Base-by-base conservation (phyloP, 495 filamentous ascomycete genomes). In the Neurospora sp. region DNA sequence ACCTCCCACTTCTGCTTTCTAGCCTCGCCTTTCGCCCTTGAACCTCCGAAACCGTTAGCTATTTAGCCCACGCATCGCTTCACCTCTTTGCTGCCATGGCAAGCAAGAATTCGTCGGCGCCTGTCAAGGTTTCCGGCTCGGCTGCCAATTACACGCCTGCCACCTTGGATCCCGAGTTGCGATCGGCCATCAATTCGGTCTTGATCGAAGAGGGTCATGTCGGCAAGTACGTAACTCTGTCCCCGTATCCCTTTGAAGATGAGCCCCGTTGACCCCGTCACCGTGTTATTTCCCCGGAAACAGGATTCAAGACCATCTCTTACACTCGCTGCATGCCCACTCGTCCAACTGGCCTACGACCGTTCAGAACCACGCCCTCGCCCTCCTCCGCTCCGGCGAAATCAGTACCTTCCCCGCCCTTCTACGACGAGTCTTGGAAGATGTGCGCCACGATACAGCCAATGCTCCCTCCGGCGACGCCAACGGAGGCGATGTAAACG, bases 271-370 rank as follows among this genome's bases (percentile, higher is more conserved):
- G 22, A 41, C 70, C 27, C 69, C 35, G 68, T 41, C 18, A n/a
- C 16, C 65, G 14, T 69, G 47, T 61, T 47, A 3, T 35, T 40
- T n/a, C 68, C 31, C 14, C 65, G 42, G 7, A 10, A 59, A 16
- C 74, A 88, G 86, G 75, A 89, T 89, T 73, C 86, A 89, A 80
- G 85, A 87, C n/a, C 77, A 81, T 69, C 83, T 89, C 76, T 81
- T 87, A 7, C 85, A 87, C 79, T 77, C 83, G 20, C 86, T 88
- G 69, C 78, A 87, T 77, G 74, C 86, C 7, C 79, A 85, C 77
- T 75, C 77, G 20, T 78, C 83, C 74, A 87, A 89, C 80, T 89
- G 87, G 87, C 86, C 86, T 3, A 85, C 85, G n/a, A 61, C 79
- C 44, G 78, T 89, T 71, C 84, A 86, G 71, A 75, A 76, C 53